Percentiles rank a stretch among this genome's conserved stretches.
phyloP scores from a whole-genome alignment of 1,284 basidiomycete species.

The Trichosporon ovoides region DNA sequence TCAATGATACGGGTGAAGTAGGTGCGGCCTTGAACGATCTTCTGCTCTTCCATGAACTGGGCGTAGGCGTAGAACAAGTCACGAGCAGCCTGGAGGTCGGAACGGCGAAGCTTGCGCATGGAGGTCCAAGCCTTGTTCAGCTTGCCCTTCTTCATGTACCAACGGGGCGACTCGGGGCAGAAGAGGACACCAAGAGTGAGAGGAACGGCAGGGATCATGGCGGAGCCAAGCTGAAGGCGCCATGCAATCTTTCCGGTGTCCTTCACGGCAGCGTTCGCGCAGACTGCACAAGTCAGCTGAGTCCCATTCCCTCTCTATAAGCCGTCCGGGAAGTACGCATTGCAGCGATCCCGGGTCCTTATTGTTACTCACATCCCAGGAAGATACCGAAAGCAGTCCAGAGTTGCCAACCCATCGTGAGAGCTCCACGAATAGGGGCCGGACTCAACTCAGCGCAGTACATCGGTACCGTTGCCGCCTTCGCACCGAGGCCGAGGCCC shows the following conservation, averaged over 20 bases:
- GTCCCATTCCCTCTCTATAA: too few species aligned
- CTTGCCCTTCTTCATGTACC: slow-evolving; percentile 44
- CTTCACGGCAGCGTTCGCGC: slow-evolving; percentile 15
- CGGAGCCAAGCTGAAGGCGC: slow-evolving; percentile 51
- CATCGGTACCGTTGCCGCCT: slow-evolving; percentile 53
- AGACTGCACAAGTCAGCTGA: slow-evolving; percentile 8
- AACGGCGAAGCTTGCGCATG: slow-evolving; percentile 60
- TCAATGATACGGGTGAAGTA: slow-evolving; percentile 53
- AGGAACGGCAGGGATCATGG: slow-evolving; percentile 47
- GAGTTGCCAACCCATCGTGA: slow-evolving; percentile 50
- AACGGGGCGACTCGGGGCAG: slow-evolving; percentile 34
- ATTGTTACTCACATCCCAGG: slow-evolving; percentile 33
- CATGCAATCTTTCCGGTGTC: slow-evolving; percentile 39
- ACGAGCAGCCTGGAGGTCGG: slow-evolving; percentile 64
- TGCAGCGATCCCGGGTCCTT: too few species aligned
- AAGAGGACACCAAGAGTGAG: slow-evolving; percentile 11
- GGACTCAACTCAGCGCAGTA: slow-evolving; percentile 47
- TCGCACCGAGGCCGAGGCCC: slow-evolving; percentile 43
- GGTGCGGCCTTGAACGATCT: slow-evolving; percentile 51
- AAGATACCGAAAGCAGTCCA: slow-evolving; percentile 27
- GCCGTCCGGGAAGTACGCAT: too few species aligned
- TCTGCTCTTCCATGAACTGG: slow-evolving; percentile 60
- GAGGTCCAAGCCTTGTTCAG: slow-evolving; percentile 61
- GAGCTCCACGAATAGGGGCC: slow-evolving; percentile 51
- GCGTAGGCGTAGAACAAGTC: slow-evolving; percentile 62